Evolutionary conservation across 2,329 filamentous ascomycete species (phyloP), one percentile per base, ranked within the genome.

Genomic region (Acephala macrosclerotiorum): DNA sequence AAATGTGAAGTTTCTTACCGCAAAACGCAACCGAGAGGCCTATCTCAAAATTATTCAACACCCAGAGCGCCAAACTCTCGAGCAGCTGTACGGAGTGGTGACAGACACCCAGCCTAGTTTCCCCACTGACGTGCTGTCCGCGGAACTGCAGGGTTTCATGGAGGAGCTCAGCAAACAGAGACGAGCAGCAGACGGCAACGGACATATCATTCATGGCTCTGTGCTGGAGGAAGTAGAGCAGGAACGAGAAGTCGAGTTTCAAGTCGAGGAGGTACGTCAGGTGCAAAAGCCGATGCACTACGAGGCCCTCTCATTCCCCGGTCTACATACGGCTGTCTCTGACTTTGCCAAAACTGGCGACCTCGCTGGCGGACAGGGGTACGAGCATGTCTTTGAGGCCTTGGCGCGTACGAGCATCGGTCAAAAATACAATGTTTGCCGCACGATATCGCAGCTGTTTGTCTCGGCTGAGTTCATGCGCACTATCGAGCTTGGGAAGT

Each of bases 41-140:
- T 87, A 83, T 65, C 73, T 88, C 0, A 64, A 74, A 0, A 73
- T 78, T 0, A 72, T 89, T 2, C 79, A 78, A 14, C 82, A 86
- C 38, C 77, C 79, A 0, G 89, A 91, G 67, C 79, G 83, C 0
- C 85, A 88, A 58, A 85, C 84, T 0, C 73, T 91, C 0, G 80
- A 85, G 42, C 78, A 88, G 25, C 79, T 91, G 2, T 91, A 91
- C 65, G 82, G 29, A 33, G 80, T 45, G 76, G 75, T 1, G 67
- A 2, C 69, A 67, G 12, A 62, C 61, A 11, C 29, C 29, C 29
- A 71, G 72, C 40, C 59, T 56, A 11, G 66, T 70, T 11, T 51
- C 49, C 2, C 20, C 26, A 8, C 20, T 40, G 18, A 18, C 33
- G 58, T 5, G 62, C 66, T 5, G 68, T 74, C 14, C 71, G 73